phyloP scores from a whole-genome alignment of 441 rosid genomes.

The Populus hybrid region DNA sequence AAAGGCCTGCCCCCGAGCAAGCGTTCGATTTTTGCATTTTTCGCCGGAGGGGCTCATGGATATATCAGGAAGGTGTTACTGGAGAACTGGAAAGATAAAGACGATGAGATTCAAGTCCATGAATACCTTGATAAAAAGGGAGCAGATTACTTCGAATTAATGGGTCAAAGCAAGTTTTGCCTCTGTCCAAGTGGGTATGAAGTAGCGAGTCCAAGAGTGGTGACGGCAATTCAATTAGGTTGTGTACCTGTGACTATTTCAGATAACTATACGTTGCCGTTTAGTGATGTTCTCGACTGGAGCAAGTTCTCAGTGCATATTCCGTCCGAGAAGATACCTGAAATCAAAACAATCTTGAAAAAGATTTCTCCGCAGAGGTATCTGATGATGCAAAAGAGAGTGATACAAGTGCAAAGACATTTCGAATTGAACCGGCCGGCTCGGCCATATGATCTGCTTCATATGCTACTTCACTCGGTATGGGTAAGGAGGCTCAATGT shows the following conservation, averaged over 20 bases:
- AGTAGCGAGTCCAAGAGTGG: slow-evolving; percentile 44
- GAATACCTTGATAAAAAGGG: slow-evolving; percentile 50
- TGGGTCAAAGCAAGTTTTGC: slow-evolving; percentile 30
- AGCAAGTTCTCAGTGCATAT: slow-evolving; percentile 38
- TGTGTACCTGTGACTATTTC: slow-evolving; percentile 48
- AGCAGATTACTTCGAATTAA: slow-evolving; percentile 38
- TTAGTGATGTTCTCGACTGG: slow-evolving; percentile 50
- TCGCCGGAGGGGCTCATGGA: slow-evolving; percentile 72
- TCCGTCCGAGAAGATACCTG: slow-evolving; percentile 32
- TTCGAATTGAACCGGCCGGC: slow-evolving; percentile 44
- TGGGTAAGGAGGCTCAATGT: slow-evolving; percentile 53
- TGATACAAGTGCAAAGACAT: slow-evolving; percentile 36
- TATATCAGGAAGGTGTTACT: slow-evolving; percentile 48
- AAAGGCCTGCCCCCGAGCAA: slow-evolving; percentile 22
- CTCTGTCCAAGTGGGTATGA: slow-evolving; percentile 38
- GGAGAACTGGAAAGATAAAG: slow-evolving; percentile 45
- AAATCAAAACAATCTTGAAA: slow-evolving; percentile 24
- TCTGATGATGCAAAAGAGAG: slow-evolving; percentile 32
- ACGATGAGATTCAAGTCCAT: slow-evolving; percentile 27
- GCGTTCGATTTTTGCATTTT: slow-evolving; percentile 51
- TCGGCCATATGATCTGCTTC: slow-evolving; percentile 38
- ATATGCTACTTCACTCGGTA: slow-evolving; percentile 50
- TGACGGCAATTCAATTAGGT: slow-evolving; percentile 31
- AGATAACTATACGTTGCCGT: slow-evolving; percentile 39
- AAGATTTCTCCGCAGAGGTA: slow-evolving; percentile 15